Evolutionary conservation across 352 stramenopile species (phyloP).

Genomic region (Peronospora farinosa): DNA sequence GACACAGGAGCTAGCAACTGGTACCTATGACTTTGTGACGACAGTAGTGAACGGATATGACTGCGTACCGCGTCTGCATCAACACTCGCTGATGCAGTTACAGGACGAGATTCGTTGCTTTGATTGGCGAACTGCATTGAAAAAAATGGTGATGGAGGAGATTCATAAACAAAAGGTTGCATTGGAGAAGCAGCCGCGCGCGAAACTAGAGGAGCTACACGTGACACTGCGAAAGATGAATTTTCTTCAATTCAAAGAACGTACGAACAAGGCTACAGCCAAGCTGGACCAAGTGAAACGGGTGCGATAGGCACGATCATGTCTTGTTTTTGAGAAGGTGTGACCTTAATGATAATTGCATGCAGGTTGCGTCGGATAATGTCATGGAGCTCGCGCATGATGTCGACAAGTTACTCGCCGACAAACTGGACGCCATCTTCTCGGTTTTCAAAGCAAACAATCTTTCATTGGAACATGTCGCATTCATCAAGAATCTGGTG

Average conservation of each 20-base stretch:
- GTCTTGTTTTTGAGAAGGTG: neutral
- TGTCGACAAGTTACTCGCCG: constrained; percentile 41
- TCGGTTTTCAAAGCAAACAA: constrained; percentile 55
- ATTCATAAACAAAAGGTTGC: constrained; percentile 49
- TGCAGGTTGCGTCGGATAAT: constrained; percentile 41
- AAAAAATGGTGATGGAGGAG: constrained; percentile 51
- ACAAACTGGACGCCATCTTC: constrained; percentile 47
- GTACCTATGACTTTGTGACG: constrained; percentile 55
- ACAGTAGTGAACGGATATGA: constrained; percentile 76
- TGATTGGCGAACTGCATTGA: constrained; percentile 54
- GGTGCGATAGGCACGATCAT: constrained; percentile 10
- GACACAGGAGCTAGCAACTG: constrained; percentile 47
- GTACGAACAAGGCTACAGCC: constrained; percentile 36
- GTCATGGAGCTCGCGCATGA: constrained; percentile 47
- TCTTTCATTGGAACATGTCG: constrained; percentile 42
- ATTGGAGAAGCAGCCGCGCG: constrained; percentile 41
- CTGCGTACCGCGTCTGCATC: constrained; percentile 72
- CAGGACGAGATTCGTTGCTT: constrained; percentile 62
- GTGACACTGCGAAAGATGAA: constrained; percentile 38
- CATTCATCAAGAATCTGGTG: constrained; percentile 50
- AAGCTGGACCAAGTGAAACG: constrained; percentile 49
- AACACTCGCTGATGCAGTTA: constrained; percentile 61
- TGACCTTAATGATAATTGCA: neutral
- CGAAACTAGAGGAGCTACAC: constrained; percentile 43
- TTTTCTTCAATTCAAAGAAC: constrained; percentile 37